Evolutionary conservation across 768 basidiomycete genomes (phyloP), one percentile per base, ranked within the genome.

Genomic region (Exsudoporus frostii): DNA sequence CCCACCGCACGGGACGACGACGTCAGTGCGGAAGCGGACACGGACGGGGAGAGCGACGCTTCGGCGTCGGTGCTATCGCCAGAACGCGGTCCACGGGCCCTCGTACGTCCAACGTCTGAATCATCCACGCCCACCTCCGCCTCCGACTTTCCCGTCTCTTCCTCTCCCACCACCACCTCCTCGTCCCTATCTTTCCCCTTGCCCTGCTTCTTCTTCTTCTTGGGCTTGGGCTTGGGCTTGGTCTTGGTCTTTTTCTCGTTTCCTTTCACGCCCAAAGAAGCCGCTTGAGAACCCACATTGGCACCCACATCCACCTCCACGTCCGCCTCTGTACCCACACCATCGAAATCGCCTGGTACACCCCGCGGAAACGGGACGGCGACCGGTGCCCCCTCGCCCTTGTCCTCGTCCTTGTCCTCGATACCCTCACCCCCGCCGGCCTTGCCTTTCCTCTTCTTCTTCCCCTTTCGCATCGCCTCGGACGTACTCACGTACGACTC

Each of bases 211-310:
- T 48, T n/a, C 47, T 30, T 34, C 25, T 22, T 62, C 65, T 33
- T 61, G n/a, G n/a, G n/a, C 69, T 77, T 79, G 9, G 3, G 8
- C 58, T 69, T 73, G n/a, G n/a, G n/a, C 67, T 77, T 79, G 68
- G 76, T 76, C 69, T 76, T 76, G 66, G 33, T 22, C 53, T 53
- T 53, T 32, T 13, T 32, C 17, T n/a, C 7, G 8, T 74, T 76
- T 22, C 65, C 48, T 58, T 73, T 15, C 33, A 27, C 44, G 2
- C 36, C 22, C 6, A 25, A 25, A 8, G 34, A 14, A 6, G 20
- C 34, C 19, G 3, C 42, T 14, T 7, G 46, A 15, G 43, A 11
- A 41, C 22, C 51, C 32, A 48, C 47, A 25, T 45, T 36, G 20
- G 33, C n/a, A n/a, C 22, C 36, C 5, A n/a, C 27, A 22, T 15